Percentiles rank a stretch among this genome's conserved stretches.
Evolutionary conservation across 495 filamentous ascomycete genomes (phyloP).

Genomic region (Talaromyces nanjingensis): DNA sequence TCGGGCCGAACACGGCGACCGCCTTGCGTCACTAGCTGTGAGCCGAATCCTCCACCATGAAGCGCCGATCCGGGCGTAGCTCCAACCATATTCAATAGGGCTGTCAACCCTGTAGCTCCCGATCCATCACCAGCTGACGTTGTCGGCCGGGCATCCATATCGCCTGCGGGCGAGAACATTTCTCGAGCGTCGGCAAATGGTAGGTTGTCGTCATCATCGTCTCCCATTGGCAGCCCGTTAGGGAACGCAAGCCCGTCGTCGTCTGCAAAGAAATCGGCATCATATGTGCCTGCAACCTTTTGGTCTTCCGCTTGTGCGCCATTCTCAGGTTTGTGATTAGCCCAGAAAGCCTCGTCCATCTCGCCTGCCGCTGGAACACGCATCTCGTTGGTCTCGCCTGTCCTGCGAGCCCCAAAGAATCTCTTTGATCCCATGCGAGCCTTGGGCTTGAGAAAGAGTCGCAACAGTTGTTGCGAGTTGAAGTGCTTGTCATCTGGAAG

Average conservation of each 20-base stretch:
- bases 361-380: conserved; percentile 54
- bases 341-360: conserved; percentile 96
- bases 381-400: conserved; percentile 36
- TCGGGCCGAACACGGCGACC: conserved; percentile 76
- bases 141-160: conserved; percentile 27
- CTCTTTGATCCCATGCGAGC: conserved; percentile 62
- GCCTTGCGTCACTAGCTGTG: conserved; percentile 83
- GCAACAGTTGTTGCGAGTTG: conserved; percentile 82
- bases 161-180: conserved; percentile 70
- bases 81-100: conserved; percentile 36
- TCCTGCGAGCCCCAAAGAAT: conserved; percentile 28
- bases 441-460: conserved; percentile 90
- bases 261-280: conserved; percentile 97
- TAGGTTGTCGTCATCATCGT: conserved; percentile 74
- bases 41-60: conserved; percentile 64
- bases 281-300: conserved; percentile 63
- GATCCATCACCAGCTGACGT: conserved; percentile 30
- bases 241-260: conserved; percentile 81
- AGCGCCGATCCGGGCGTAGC: conserved; percentile 31
- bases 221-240: conserved; percentile 48
- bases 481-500: conserved; percentile 98
- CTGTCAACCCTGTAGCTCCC: conserved; percentile 31
- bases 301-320: conserved; percentile 45
- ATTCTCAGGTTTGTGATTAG: conserved; percentile 57
- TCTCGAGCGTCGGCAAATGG: conserved; percentile 89